These are phyloP conservation scores for Scheffersomyces lignosus DNA, from an alignment of 805 yeast genomes.

Conservation along the genomic window DNA sequence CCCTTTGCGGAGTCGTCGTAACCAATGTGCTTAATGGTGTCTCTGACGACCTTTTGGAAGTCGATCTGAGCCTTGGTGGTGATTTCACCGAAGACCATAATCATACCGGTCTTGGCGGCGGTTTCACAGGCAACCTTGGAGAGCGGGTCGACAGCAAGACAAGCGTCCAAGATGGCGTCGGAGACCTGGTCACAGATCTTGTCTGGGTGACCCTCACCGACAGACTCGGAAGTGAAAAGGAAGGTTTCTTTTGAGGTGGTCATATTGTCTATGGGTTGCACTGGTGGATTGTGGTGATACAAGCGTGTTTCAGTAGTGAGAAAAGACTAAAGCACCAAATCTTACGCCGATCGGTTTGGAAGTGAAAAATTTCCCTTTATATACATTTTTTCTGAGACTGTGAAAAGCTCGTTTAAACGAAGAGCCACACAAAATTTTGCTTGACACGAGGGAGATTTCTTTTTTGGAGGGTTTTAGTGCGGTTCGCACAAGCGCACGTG, in stretches of 20 bases:
- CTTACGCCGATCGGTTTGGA: no score
- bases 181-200: conserved; percentile 98
- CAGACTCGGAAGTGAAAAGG: conserved; percentile 82
- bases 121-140: conserved; percentile 99
- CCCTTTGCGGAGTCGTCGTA: conserved; percentile 96
- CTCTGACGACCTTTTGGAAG: conserved; percentile 97
- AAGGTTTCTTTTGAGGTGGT: conserved; percentile 35
- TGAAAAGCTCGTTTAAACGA: no score
- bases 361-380: no score
- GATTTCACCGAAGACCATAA: conserved; percentile 99
- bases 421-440: not conserved
- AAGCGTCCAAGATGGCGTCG: conserved; percentile 97
- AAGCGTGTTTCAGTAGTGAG: no score
- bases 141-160: conserved; percentile 91
- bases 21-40: conserved; percentile 97
- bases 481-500: not conserved
- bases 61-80: conserved; percentile 95
- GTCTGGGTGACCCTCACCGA: conserved; percentile 94
- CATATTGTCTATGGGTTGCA: no score
- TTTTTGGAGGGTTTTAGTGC: no score
- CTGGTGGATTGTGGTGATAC: no score
- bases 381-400: no score
- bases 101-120: conserved; percentile 99
- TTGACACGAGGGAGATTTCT: not conserved
- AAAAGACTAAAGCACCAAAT: no score